Percentiles rank a stretch among this genome's conserved stretches.
These are phyloP conservation scores for Colletotrichum ledebouriae DNA, from an alignment of 2,329 filamentous ascomycete genomes.

Conservation along the genomic window DNA sequence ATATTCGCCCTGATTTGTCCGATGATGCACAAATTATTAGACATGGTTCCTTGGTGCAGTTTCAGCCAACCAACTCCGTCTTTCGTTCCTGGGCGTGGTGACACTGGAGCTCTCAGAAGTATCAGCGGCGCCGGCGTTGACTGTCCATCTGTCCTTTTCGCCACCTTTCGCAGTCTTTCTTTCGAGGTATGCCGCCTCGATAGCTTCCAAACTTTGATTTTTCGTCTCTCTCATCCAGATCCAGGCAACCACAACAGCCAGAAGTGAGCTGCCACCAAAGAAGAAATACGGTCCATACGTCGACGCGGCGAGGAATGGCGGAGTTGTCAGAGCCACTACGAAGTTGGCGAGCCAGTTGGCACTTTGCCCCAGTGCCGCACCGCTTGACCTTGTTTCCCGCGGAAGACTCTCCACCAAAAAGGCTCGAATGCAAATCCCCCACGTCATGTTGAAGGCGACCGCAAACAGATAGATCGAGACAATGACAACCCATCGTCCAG, in stretches of 20 bases:
- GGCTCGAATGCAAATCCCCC: conserved; percentile 64
- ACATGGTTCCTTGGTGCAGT: too few relatives aligned
- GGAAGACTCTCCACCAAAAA: conserved; percentile 70
- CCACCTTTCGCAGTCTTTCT: background rate
- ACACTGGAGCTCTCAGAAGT: background rate
- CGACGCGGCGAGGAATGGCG: conserved; percentile 54
- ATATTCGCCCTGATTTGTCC: too few relatives aligned
- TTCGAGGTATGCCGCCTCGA: conserved; percentile 42
- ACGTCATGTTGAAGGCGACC: conserved; percentile 59
- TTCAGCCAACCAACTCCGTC: too few relatives aligned
- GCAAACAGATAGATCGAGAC: conserved; percentile 64
- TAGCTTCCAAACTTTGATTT: conserved; percentile 56
- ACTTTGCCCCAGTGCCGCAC: conserved; percentile 65
- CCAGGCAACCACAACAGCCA: conserved; percentile 52
- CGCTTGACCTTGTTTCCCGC: conserved; percentile 64
- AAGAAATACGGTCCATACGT: conserved; percentile 60
- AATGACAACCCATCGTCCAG: conserved; percentile 64
- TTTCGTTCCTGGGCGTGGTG: background rate
- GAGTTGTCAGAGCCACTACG: conserved; percentile 59
- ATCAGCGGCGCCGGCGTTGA: background rate
- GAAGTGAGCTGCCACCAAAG: conserved; percentile 56
- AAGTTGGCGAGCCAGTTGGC: conserved; percentile 65
- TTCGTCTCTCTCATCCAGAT: conserved; percentile 60
- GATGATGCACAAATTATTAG: too few relatives aligned
- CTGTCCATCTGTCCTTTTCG: background rate